Percentiles rank a stretch among this genome's conserved stretches.
Conservation (phyloP, 1,139 yeast species). For the Hansenula sp. region DNA sequence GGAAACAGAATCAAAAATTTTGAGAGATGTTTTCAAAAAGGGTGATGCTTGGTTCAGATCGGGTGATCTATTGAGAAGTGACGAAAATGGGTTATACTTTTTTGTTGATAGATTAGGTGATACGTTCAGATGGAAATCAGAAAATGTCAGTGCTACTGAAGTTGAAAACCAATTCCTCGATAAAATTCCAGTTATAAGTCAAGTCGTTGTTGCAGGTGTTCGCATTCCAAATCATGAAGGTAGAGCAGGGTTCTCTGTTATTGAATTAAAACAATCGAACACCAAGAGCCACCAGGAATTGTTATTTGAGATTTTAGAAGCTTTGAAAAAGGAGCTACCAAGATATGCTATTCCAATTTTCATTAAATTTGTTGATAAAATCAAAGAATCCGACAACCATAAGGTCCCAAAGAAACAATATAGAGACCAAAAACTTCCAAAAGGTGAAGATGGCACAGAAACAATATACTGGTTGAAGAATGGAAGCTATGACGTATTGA, state of each 20-base stretch:
- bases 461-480: conserved; percentile 67
- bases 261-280: conserved; percentile 47
- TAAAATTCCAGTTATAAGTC: conserved; percentile 38
- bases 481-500: conserved; percentile 52
- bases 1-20: conserved; percentile 75
- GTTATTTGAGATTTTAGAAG: conserved; percentile 30
- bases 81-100: conserved; percentile 66
- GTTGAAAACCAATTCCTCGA: conserved; percentile 67
- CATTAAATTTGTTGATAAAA: conserved; percentile 58
- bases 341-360: conserved; percentile 86
- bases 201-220: conserved; percentile 88
- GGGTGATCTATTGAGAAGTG: conserved; percentile 78
- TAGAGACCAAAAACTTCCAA: conserved; percentile 75
- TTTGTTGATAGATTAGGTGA: conserved; percentile 95
- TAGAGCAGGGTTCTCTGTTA: conserved; percentile 86
- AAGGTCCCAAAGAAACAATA: conserved; percentile 79
- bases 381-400: conserved; percentile 76
- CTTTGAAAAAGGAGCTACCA: conserved; percentile 56
- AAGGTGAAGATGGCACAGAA: conserved; percentile 59
- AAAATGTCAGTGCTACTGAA: conserved; percentile 91
- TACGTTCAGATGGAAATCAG: conserved; percentile 96
- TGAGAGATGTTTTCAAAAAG: conserved; percentile 66
- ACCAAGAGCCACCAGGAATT: conserved; percentile 30
- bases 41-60: conserved; percentile 94
- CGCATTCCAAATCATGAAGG: conserved; percentile 89